Percentiles rank a stretch among this genome's conserved stretches.
Evolutionary conservation across 2,329 filamentous ascomycete genomes (phyloP).

Genomic region (Bipolaris gigantea): DNA sequence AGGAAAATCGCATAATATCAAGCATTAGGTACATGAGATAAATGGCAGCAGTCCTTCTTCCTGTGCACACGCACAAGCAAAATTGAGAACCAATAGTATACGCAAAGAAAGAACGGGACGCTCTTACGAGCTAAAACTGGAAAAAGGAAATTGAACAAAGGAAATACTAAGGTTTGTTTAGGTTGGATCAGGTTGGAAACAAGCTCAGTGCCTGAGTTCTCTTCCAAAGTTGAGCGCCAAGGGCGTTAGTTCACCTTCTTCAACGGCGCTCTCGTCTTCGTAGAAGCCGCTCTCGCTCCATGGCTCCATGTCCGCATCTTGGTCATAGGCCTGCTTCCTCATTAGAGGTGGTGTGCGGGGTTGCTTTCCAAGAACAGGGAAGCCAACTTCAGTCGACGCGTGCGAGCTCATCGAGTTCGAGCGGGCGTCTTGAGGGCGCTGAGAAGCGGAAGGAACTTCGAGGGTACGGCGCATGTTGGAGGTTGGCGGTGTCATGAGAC

Average conservation of each 20-base stretch:
- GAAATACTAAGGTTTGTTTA: slow-evolving; percentile 1
- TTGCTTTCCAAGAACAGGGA: slow-evolving; percentile 37
- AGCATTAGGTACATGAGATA: slow-evolving; percentile 3
- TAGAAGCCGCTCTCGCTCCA: slow-evolving; percentile 53
- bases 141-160: slow-evolving; percentile 7
- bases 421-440: slow-evolving; percentile 30
- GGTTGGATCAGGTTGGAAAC: not conserved
- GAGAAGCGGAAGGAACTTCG: slow-evolving; percentile 43
- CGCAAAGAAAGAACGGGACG: slow-evolving; percentile 2
- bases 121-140: not conserved
- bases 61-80: not conserved
- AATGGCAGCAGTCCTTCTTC: not conserved
- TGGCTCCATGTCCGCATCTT: slow-evolving; percentile 58
- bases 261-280: slow-evolving; percentile 53
- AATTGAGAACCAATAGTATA: not conserved
- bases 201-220: slow-evolving; percentile 23
- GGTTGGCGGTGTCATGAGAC: slow-evolving; percentile 86
- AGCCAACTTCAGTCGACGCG: slow-evolving; percentile 34
- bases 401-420: slow-evolving; percentile 36
- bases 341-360: slow-evolving; percentile 59
- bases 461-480: slow-evolving; percentile 69
- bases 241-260: slow-evolving; percentile 45
- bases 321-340: slow-evolving; percentile 60
- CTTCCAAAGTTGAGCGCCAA: slow-evolving; percentile 40
- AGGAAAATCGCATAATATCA: not conserved